Percentiles rank a stretch among this genome's conserved stretches.
Conservation (phyloP, 305 asterid genomes). For the Stenogyne calaminthoides region DNA sequence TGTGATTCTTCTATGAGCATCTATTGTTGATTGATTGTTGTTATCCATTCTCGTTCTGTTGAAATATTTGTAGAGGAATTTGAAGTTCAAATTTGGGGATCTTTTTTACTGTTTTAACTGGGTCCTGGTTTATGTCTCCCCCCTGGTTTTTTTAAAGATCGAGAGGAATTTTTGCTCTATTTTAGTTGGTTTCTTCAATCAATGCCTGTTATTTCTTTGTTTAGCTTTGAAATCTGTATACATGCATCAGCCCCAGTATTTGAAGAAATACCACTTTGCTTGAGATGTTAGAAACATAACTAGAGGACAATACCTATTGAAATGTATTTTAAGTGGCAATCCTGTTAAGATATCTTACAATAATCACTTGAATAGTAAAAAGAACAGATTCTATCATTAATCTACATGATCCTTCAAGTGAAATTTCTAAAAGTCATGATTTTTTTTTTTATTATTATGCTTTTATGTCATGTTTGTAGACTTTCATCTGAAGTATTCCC, state of each 20-base stretch:
- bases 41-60: constrained; percentile 1
- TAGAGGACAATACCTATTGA: not conserved
- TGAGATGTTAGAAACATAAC: constrained; percentile 8
- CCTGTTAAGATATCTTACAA: constrained; percentile 2
- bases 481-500: constrained; percentile 5
- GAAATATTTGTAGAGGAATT: not conserved
- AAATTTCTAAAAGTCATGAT: not conserved
- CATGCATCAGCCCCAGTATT: not conserved
- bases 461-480: not conserved
- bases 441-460: not conserved
- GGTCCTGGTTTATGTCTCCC: not conserved
- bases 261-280: not conserved
- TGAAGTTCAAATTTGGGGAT: constrained; percentile 12
- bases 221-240: not conserved
- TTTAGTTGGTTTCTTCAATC: not conserved
- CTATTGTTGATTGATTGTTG: constrained; percentile 2
- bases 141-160: not conserved
- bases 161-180: constrained; percentile 6
- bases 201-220: not conserved
- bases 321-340: constrained; percentile 1
- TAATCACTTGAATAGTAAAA: constrained; percentile 4
- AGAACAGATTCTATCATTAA: not conserved
- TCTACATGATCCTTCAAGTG: constrained; percentile 1
- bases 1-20: constrained; percentile 12
- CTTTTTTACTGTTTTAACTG: constrained; percentile 16